Base-by-base conservation (phyloP, 108 stramenopile genomes). In the Schizochytrium sp. region DNA sequence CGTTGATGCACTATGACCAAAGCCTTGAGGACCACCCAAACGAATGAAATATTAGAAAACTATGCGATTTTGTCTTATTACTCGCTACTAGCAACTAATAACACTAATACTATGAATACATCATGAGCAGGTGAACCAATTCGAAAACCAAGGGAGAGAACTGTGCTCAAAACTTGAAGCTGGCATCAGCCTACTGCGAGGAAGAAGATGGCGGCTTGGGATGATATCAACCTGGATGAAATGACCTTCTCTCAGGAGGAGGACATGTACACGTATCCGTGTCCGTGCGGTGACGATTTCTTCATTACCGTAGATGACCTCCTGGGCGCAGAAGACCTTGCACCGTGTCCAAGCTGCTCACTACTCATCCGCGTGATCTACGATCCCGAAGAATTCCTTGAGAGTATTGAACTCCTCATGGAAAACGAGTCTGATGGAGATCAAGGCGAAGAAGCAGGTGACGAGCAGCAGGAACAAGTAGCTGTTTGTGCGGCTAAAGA, bases 301-400 rank as follows among this genome's bases (percentile, higher is more conserved):
- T 55, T 49, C 76, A 83, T 83, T 53, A 83, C 53, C 50, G 76
- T 83, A 53, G 76, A 83, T 10, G 76, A 83, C 47, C 47, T 83
- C n/a, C 47, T 83, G 7, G 47, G 53, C 76, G 76, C 47, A 5
- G 76, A 83, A 2, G 76, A 83, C 47, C 76, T 83, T 5, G 76
- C 76, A n/a, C 76, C 76, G 45, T 83, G 76, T 2, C 76, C 76
- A 10, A 83, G 76, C 76, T 83, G 76, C 76, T 83, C 76, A 53
- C 76, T 83, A 5, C 53, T 83, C 50, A 55, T 83, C 50, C 76
- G 76, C 13, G 76, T 83, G 15, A 40, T 83, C 8, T 83, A 83
- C 28, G 76, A 83, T 1, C 76, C 76, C 0, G 53, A 83, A 53
- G 76, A 46, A 13, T 83, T 83, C 28, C 76, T 83, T 17, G 76